Base-by-base conservation (phyloP, 352 stramenopile species). In the Phytophthora uliginosa region DNA sequence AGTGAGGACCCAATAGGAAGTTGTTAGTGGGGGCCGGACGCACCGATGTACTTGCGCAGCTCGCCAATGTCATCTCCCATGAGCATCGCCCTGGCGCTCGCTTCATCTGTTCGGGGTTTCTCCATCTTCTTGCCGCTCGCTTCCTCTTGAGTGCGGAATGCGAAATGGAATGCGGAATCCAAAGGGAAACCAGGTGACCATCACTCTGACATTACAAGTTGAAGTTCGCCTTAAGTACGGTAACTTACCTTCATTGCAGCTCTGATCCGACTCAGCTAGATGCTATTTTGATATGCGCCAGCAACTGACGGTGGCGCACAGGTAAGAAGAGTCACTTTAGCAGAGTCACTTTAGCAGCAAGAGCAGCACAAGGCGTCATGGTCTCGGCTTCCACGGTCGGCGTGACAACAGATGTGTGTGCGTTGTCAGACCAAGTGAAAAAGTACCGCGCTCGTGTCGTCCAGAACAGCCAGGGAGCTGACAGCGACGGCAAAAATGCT, bases 361-460 rank as follows among this genome's bases (percentile, higher is more conserved):
- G 22, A 20, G 22, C 20, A 36, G 22, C 20, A 34, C 13, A 12
- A 45, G 17, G n/a, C 47, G 26, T 12, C 10, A 95, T 93, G 83
- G 74, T 91, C 18, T 89, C 82, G 1, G 69, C 68, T 34, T 85
- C 81, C 38, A 92, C 79, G 3, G 86, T 96, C 24, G 86, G 85
- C 22, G 76, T 81, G 20, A 91, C 79, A 8, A 95, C 88, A 3
- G 71, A 82, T 13, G 82, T 92, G 28, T 89, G 86, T 42, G 88
- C 89, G 40, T 81, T 94, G 13, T 91, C 88, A 12, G 89, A 95
- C 66, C 85, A 96, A 51, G 86, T 95, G 17, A 92, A 91, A 67
- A 96, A 92, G 61, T 94, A 95, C 50, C 85, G 85, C n/a, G 66
- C 88, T 26, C 86, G 88, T 9, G 66, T 85, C 15, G 81, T 95